Percentiles rank a stretch among this genome's conserved stretches.
Evolutionary conservation across 2,329 filamentous ascomycete genomes (phyloP).

Genomic region (Penicillium polonicum): DNA sequence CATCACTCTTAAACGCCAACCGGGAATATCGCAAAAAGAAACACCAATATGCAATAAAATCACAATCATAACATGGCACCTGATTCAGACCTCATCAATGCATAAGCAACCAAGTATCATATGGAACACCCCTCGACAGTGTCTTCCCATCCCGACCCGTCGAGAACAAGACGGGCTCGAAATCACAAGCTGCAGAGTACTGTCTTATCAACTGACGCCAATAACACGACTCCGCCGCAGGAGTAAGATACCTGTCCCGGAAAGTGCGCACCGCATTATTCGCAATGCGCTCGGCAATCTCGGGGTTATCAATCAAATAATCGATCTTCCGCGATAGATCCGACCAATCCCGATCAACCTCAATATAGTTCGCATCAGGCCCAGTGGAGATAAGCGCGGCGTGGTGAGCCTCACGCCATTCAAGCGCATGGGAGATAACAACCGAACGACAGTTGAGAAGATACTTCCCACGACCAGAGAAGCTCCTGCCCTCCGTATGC

Average conservation of each 20-base stretch:
- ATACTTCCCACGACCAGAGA: constrained; percentile 56
- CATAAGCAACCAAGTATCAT: constrained; percentile 44
- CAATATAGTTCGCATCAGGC: constrained; percentile 51
- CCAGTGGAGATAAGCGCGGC: constrained; percentile 47
- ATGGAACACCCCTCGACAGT: constrained; percentile 36
- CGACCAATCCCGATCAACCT: constrained; percentile 55
- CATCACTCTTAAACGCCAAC: constrained; percentile 1
- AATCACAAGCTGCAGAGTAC: constrained; percentile 42
- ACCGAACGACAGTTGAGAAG: constrained; percentile 54
- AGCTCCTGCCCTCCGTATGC: constrained; percentile 55
- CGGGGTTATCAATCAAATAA: constrained; percentile 45
- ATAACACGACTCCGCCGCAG: constrained; percentile 56
- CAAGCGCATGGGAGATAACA: constrained; percentile 49
- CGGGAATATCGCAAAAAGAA: background rate
- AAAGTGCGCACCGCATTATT: constrained; percentile 50
- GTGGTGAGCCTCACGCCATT: constrained; percentile 52
- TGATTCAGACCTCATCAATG: constrained; percentile 4
- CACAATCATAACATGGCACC: background rate
- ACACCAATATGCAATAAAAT: background rate
- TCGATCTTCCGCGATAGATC: constrained; percentile 51
- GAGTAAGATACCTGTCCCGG: constrained; percentile 54
- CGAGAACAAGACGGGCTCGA: constrained; percentile 40
- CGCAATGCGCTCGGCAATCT: constrained; percentile 51
- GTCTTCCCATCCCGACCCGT: constrained; percentile 30
- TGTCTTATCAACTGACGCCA: constrained; percentile 50